A percentile compares a stretch with the other conserved stretches of the same genome.
These are phyloP conservation scores for Rhodosporidiobolus sp. DNA, from an alignment of 768 basidiomycete species.

Conservation along the genomic window DNA sequence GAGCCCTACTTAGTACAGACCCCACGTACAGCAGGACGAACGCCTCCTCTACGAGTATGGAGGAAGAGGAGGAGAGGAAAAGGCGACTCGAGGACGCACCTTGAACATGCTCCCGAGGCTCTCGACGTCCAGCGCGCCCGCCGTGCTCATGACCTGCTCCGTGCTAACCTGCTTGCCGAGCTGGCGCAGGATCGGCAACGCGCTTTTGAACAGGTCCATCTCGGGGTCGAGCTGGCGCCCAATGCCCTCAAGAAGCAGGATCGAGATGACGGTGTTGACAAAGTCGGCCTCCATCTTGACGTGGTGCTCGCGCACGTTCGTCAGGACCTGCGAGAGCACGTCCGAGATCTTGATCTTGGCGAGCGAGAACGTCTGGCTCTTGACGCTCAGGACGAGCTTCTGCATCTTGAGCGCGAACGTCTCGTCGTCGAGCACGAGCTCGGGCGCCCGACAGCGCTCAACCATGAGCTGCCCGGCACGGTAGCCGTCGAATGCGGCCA, in stretches of 20 bases:
- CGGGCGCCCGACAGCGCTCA: slow-evolving; percentile 84
- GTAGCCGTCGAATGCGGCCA: slow-evolving; percentile 97
- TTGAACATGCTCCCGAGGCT: slow-evolving; percentile 84
- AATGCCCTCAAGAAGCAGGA: slow-evolving; percentile 89
- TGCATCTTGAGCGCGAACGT: slow-evolving; percentile 98
- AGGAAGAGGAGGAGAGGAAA: neutral
- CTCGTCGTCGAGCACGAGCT: slow-evolving; percentile 83
- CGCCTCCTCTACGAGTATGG: no score
- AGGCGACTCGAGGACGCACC: slow-evolving; percentile 57
- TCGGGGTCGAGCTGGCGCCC: slow-evolving; percentile 87
- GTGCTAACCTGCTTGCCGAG: slow-evolving; percentile 87
- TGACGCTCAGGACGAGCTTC: slow-evolving; percentile 85
- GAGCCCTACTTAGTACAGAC: no score
- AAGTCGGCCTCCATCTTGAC: slow-evolving; percentile 99
- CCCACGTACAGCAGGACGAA: no score
- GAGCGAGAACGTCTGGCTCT: slow-evolving; percentile 93
- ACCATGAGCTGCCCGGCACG: slow-evolving; percentile 93
- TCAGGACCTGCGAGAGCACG: slow-evolving; percentile 82
- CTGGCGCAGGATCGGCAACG: slow-evolving; percentile 86
- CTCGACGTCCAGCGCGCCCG: slow-evolving; percentile 44
- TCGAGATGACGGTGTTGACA: slow-evolving; percentile 94
- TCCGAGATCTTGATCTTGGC: slow-evolving; percentile 96
- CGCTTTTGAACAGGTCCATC: slow-evolving; percentile 91
- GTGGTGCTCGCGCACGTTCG: slow-evolving; percentile 80
- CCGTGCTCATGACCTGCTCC: slow-evolving; percentile 54